Conservation (phyloP, 495 filamentous ascomycete genomes). For the Penicillium simplicissimum region DNA sequence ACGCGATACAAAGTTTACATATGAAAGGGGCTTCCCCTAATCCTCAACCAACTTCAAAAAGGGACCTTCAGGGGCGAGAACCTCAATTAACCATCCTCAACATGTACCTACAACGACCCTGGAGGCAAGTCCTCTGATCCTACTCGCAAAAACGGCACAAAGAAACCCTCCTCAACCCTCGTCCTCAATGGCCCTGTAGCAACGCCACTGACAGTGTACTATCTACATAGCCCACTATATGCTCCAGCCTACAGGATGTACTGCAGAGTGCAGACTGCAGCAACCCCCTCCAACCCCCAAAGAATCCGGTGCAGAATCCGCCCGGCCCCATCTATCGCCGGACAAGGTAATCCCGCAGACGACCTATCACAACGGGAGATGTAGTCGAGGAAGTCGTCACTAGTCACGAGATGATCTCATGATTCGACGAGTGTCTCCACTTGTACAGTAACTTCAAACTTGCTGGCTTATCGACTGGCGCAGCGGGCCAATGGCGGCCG, state of each 20-base stretch:
- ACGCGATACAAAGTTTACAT: neutral
- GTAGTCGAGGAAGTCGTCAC: slow-evolving; percentile 24
- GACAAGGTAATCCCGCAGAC: slow-evolving; percentile 8
- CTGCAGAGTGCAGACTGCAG: neutral
- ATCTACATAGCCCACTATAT: neutral
- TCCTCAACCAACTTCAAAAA: neutral
- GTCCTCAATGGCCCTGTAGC: neutral
- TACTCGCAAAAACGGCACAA: neutral
- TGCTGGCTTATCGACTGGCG: neutral
- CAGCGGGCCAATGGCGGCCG: slow-evolving; percentile 6
- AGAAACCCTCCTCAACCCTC: neutral
- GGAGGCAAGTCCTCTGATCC: neutral
- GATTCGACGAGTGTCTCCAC: slow-evolving; percentile 4
- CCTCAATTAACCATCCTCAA: neutral
- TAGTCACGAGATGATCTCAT: slow-evolving; percentile 20
- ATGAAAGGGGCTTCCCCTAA: neutral
- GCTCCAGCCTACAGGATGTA: too few species aligned
- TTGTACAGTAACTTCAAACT: neutral
- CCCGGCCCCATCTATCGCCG: neutral
- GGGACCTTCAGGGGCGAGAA: too few species aligned
- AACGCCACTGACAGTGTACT: neutral
- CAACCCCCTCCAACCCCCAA: slow-evolving; percentile 6
- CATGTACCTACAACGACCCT: neutral
- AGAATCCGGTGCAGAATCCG: slow-evolving; percentile 12
- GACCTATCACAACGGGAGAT: slow-evolving; percentile 21